A percentile compares a stretch with the other conserved stretches of the same genome.
Conservation (phyloP, 78 protist genomes). For the Dictyostelium discoideum region dicty_2.7 NC_007091.3:4910501-4911000, state of each 20-base stretch:
- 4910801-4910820: constrained; percentile 35
- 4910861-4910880: constrained; percentile 49
- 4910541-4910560: constrained; percentile 14
- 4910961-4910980: constrained; percentile 69
- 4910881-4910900: constrained; percentile 66
- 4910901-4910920: not conserved
- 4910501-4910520: constrained; percentile 4
- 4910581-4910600: constrained; percentile 5
- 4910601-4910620: not conserved
- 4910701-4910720: not conserved
- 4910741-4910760: constrained; percentile 5
- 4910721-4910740: not conserved
- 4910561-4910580: constrained; percentile 39
- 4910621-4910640: not conserved
- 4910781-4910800: constrained; percentile 34
- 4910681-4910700: not conserved
- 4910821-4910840: constrained; percentile 30
- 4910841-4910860: constrained; percentile 43
- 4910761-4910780: constrained; percentile 5
- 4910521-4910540: constrained; percentile 25
- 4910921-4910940: not conserved
- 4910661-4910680: not conserved
- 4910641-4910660: not conserved
- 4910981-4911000: constrained; percentile 84
- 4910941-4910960: constrained; percentile 26